These are phyloP conservation scores for Eucalyptus cloeziana DNA, from an alignment of 345 rosid genomes.

Conservation along the genomic window DNA sequence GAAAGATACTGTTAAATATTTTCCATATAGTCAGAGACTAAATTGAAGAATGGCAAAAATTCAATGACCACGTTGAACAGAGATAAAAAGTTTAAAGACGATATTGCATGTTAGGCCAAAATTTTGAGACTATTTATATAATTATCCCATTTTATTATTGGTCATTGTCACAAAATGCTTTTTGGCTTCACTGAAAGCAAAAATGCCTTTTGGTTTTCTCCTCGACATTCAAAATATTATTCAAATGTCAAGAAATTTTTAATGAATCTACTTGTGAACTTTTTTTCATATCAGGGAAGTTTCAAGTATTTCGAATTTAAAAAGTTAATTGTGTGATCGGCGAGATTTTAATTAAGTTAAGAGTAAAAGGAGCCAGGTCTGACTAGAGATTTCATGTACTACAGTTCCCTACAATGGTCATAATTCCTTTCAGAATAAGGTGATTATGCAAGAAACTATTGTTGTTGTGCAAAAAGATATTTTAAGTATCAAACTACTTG, in stretches of 20 bases:
- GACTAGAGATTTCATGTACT: too few species aligned
- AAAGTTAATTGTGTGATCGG: background rate
- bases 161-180: background rate
- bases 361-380: background rate
- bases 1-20: too few species aligned
- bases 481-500: too few species aligned
- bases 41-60: too few species aligned
- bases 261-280: too few species aligned
- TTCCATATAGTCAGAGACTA: background rate
- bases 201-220: background rate
- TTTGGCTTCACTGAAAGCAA: background rate
- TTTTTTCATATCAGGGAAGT: background rate
- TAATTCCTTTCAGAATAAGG: background rate
- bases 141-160: background rate
- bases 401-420: background rate
- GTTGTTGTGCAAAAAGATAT: too few species aligned
- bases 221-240: too few species aligned
- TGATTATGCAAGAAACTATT: background rate
- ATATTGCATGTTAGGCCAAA: too few species aligned
- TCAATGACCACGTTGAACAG: background rate
- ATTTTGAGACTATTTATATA: background rate
- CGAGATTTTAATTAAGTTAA: background rate
- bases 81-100: too few species aligned
- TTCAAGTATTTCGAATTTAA: too few species aligned
- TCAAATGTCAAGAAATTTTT: too few species aligned